Base-by-base conservation (phyloP, 352 stramenopile species). In the Saprolegnia parasitica region DNA sequence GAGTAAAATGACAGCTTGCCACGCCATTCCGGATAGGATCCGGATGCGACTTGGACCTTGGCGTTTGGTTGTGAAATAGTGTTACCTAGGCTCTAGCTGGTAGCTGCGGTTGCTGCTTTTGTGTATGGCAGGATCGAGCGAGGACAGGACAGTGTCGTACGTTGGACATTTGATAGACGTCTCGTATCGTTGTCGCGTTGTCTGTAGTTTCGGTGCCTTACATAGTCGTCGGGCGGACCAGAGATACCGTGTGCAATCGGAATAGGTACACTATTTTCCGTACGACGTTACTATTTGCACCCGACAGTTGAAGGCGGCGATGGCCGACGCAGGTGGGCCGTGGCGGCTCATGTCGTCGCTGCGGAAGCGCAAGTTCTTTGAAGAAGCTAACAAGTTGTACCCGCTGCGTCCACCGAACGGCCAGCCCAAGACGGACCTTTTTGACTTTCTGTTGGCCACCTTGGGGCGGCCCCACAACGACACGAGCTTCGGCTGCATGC, bases 351-450 rank as follows among this genome's bases (percentile, higher is more conserved):
- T 70, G 63, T 29, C 63, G 16, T 77, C 78, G 62, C 81, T 83
- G 49, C 79, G 80, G 47, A 91, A 94, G 74, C 80, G 83, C 72
- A 91, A 90, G 73, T 92, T 91, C 73, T 94, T 91, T 65, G 73
- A 72, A 13, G 84, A 81, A 18, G 74, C 90, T 20, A 56, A 72
- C 24, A 61, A 72, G 46, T 61, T 67, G 56, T 67, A 60, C 47
- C n/a, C 46, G 16, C 15, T 68, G 35, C 0, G 11, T 56, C 21
- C 15, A 15, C 32, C 6, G 20, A 3, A 26, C 23, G 37, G 13
- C 21, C 2, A 15, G 23, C 23, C 11, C 32, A 23, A 16, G 26
- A 26, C 20, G 52, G 40, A 56, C 39, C 18, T 67, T 1, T 67
- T 60, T 32, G 60, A 67, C 18, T 61, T 21, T 67, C 15, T 61